These are phyloP conservation scores for Corynascus novoguineensis DNA, from an alignment of 495 filamentous ascomycete species.

Conservation along the genomic window DNA sequence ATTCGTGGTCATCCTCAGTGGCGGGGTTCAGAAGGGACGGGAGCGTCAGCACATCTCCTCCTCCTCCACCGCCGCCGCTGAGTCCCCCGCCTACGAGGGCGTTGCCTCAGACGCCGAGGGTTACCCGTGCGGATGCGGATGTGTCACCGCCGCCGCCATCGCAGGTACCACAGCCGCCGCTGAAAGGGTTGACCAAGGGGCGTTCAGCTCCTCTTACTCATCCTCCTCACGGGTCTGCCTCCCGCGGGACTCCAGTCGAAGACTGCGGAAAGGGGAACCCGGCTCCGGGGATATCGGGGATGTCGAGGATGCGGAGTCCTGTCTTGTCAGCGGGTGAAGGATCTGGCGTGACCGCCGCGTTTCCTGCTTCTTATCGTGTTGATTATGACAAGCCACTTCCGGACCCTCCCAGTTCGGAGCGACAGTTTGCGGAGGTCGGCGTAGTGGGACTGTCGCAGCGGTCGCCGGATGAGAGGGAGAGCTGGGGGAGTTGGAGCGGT, in stretches of 20 bases:
- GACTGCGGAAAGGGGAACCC: no score
- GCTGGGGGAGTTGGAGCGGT: constrained; percentile 24
- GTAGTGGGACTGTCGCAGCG: no score
- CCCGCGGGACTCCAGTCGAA: no score
- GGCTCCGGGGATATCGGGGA: neutral
- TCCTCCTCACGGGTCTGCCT: no score
- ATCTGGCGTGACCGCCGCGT: no score
- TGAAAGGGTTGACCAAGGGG: neutral
- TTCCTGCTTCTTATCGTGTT: no score
- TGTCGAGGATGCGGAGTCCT: neutral
- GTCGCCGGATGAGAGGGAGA: constrained; percentile 11
- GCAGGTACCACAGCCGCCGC: neutral
- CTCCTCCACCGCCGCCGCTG: constrained; percentile 14
- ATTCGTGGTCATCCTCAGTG: no score
- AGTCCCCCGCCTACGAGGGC: constrained; percentile 20
- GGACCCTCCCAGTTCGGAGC: no score
- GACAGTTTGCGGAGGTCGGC: no score
- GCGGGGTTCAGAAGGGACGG: neutral
- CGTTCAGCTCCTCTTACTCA: no score
- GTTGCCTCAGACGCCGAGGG: constrained; percentile 2
- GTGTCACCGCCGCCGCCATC: neutral
- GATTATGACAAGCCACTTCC: no score
- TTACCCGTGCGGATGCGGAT: neutral
- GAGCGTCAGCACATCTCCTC: neutral
- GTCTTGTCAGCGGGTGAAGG: no score